Percentiles rank a stretch among this genome's conserved stretches.
These are phyloP conservation scores for Cinnamomum micranthum DNA, from an alignment of 164 flowering plant genomes.

Conservation along the genomic window DNA sequence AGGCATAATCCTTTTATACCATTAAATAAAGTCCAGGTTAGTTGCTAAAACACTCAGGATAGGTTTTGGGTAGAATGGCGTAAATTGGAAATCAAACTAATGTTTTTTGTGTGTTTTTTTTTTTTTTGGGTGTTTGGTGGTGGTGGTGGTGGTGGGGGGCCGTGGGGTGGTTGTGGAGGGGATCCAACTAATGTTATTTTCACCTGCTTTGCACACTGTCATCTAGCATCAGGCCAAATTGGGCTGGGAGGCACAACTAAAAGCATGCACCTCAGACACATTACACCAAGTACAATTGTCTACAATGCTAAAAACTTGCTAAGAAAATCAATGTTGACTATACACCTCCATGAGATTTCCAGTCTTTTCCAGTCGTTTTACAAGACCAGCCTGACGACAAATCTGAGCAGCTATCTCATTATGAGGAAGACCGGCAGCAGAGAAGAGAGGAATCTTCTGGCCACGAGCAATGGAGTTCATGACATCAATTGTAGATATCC, in stretches of 20 bases:
- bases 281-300: background rate
- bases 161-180: too few relatives aligned
- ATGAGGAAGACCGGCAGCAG: slow-evolving; percentile 99
- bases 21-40: too few relatives aligned
- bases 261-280: background rate
- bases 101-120: too few relatives aligned
- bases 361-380: slow-evolving; percentile 81
- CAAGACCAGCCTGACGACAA: slow-evolving; percentile 97
- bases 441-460: slow-evolving; percentile 96
- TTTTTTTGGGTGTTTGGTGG: too few relatives aligned
- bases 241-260: background rate
- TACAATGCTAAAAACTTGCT: background rate
- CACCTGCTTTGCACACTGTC: too few relatives aligned
- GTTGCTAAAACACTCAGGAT: too few relatives aligned
- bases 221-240: too few relatives aligned
- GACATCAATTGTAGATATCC: slow-evolving; percentile 97
- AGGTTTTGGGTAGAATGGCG: too few relatives aligned
- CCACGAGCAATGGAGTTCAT: slow-evolving; percentile 99
- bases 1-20: too few relatives aligned
- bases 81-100: too few relatives aligned
- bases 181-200: too few relatives aligned
- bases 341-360: slow-evolving; percentile 74
- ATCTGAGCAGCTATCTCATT: slow-evolving; percentile 99
- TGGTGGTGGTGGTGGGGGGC: too few relatives aligned
- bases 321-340: background rate